These are phyloP conservation scores for Vigna reflexopilosa DNA, from an alignment of 306 rosid species.

Conservation along the genomic window DNA sequence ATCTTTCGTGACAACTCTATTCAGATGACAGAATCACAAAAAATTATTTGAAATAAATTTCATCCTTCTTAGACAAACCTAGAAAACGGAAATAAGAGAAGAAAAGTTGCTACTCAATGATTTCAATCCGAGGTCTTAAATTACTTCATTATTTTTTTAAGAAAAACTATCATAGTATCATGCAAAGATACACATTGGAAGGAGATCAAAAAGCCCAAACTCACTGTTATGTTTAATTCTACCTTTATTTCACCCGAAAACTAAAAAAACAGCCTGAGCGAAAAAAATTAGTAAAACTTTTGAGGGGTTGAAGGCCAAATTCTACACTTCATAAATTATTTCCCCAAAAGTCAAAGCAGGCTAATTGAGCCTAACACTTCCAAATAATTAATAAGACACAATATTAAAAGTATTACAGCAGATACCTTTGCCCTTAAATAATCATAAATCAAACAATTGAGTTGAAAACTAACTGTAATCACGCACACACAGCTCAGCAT, in stretches of 20 bases:
- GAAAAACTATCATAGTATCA: constrained; percentile 16
- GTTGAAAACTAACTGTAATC: constrained; percentile 25
- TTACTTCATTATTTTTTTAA: not conserved
- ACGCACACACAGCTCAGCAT: constrained; percentile 22
- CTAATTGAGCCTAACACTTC: constrained; percentile 23
- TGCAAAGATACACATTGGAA: constrained; percentile 13
- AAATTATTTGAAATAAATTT: not conserved
- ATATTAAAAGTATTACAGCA: constrained; percentile 32
- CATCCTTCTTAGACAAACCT: constrained; percentile 27
- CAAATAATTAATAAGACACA: constrained; percentile 6
- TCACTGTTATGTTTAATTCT: not conserved
- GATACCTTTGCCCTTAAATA: constrained; percentile 22
- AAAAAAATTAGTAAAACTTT: constrained; percentile 20
- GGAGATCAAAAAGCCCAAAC: constrained; percentile 28
- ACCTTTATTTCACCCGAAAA: constrained; percentile 15
- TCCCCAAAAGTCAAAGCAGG: constrained; percentile 26
- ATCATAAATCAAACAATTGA: constrained; percentile 16
- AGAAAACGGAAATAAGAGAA: constrained; percentile 9
- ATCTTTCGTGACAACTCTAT: constrained; percentile 1
- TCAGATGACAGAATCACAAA: constrained; percentile 23
- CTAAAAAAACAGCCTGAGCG: not conserved
- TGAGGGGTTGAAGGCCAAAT: not conserved
- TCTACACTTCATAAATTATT: constrained; percentile 17
- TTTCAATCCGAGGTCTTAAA: not conserved
- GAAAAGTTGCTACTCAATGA: not conserved